Base-by-base conservation (phyloP, 1,284 basidiomycete species). In the Salmacisia buchloeana region DNA sequence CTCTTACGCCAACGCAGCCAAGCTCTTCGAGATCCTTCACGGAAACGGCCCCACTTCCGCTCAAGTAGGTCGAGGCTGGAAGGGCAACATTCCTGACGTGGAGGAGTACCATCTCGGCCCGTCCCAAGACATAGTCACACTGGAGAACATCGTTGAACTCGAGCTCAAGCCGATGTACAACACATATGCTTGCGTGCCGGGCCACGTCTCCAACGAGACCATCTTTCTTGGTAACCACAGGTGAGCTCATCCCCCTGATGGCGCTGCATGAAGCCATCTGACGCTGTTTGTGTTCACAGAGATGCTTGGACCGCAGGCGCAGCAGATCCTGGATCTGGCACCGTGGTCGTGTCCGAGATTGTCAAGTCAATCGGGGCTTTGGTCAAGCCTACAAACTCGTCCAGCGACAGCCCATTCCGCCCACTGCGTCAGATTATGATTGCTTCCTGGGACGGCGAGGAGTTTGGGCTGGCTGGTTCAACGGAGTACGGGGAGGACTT, bases 401-500 rank as follows among this genome's bases (percentile, higher is more conserved):
- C 45, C 27, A 7, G 18, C 41, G 41, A 43, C n/a, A 83, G 82
- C 15, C 92, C 92, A 27, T 97, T 94, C 94, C 89, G 87, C 73
- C 94, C 94, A 3, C 81, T 93, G 41, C 83, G 93, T 62, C 94
- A 90, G 18, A 86, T 94, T 71, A 81, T 94, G n/a, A 84, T 97
- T 59, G 91, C 90, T 2, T 89, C 87, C 68, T 96, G 91, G 92
- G 92, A 94, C 80, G 94, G 87, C 0, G 93, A 97, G 81, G 94
- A 93, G 84, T 91, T 92, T 65, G 92, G 92, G 31, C 84, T 94
- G 38, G 83, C 96, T 52, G 92, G 92, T 12, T 88, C 87, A 70
- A 92, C 90, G 4, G 91, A 94, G 80, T 92, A 87, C 84, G 89
- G 87, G 6, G 92, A 94, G 81, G 91, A 94, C 79, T 94, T 93